A percentile compares a stretch with the other conserved stretches of the same genome.
Conservation (phyloP, 192 early-diverging fungal genomes). For the Linnemannia elongata region DNA sequence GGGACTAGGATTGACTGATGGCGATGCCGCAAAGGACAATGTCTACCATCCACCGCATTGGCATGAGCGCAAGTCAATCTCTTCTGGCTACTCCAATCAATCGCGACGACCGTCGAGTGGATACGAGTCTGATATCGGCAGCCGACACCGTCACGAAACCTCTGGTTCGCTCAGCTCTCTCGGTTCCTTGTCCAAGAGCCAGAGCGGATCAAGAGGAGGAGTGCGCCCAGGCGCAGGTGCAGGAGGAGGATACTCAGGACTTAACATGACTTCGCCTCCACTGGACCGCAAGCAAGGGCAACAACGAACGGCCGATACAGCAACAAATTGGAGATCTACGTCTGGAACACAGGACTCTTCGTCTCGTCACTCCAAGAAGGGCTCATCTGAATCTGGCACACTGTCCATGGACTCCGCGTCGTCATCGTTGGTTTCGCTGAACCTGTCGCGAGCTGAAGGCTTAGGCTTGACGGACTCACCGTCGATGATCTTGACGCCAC, state of each 20-base stretch:
- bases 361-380: conserved; percentile 1
- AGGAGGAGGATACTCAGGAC: neutral
- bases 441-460: neutral
- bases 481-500: conserved; percentile 35
- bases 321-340: conserved; percentile 15
- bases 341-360: neutral
- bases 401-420: neutral
- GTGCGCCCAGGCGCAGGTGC: conserved; percentile 5
- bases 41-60: conserved; percentile 53
- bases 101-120: conserved; percentile 24
- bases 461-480: neutral
- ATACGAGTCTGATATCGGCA: conserved; percentile 23
- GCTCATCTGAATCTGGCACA: neutral
- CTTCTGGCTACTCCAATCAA: neutral
- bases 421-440: neutral
- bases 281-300: conserved; percentile 22
- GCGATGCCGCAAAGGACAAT: conserved; percentile 12
- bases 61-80: conserved; percentile 38
- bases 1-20: neutral
- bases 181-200: conserved; percentile 2
- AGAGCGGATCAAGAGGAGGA: conserved; percentile 27
- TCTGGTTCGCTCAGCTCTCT: neutral
- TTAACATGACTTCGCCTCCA: neutral
- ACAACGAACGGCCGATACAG: conserved; percentile 8
- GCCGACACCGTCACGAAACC: conserved; percentile 25